Evolutionary conservation across 805 yeast genomes (phyloP), one percentile per base, ranked within the genome.

Genomic region (Phaffomyces thermotolerans): DNA sequence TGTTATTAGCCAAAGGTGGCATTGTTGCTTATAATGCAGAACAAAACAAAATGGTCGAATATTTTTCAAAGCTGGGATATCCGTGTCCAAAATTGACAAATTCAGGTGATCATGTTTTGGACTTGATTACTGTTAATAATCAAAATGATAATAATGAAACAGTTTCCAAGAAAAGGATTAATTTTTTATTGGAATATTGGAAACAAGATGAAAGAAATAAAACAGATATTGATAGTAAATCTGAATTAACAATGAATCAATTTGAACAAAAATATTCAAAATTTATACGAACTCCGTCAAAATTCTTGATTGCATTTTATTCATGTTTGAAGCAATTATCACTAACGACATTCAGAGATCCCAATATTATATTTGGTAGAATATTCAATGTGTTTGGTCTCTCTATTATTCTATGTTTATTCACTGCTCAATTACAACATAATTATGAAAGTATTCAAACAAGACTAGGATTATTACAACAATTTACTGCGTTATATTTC

Each of bases 1-100:
- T 86, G 32, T 63, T 88, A 34, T 65, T 88, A 22, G 85, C 89
- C 0, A 80, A 79, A 54, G 95, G 95, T 18, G 96, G 95, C 0
- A 62, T 62, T 30, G 87, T 82, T 8, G 82, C 81, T 3, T 88
- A 76, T 57, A 78, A 83, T 62, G 95, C 93, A 0, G 53, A 68
- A 0, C 74, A 80, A n/a, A 44, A 47, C 1, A 60, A 62, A 5
- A 65, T 85, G 63, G 59, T 69, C 7, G 45, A 50, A 0, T 77
- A 85, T 61, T 79, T 88, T 44, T 49, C 54, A 0, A 41, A 53
- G 0, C 48, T 74, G 34, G 85, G 85, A 0, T 75, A 66, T 52
- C 66, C 71, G 0, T 75, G 84, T 47, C 90, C 93, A 0, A 58
- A 58, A 8, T 60, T 76, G 33, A 75, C 83, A 3, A 87, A 84